A percentile compares a stretch with the other conserved stretches of the same genome.
Evolutionary conservation across 139 green algal genomes (phyloP).

Genomic region (Chlamydomonas sp.): DNA sequence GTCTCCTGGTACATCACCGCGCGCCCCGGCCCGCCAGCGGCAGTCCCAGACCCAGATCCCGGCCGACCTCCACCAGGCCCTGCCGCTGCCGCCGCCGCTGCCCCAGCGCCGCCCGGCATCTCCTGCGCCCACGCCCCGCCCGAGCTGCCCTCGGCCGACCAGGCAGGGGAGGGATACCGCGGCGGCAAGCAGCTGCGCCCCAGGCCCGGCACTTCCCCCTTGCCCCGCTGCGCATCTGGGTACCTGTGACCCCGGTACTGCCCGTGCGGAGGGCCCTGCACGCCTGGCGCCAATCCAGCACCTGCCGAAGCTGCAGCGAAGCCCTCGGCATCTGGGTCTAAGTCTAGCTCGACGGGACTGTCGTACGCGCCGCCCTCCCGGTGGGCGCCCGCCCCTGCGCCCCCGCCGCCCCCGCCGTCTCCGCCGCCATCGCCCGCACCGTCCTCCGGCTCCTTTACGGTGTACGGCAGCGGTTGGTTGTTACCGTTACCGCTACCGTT

Average conservation of each 20-base stretch:
- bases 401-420: too few species aligned
- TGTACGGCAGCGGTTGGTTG: background rate
- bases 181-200: background rate
- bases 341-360: background rate
- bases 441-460: background rate
- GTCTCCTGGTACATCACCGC: conserved; percentile 29
- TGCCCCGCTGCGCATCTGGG: too few species aligned
- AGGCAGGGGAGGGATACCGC: background rate
- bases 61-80: too few species aligned
- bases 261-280: too few species aligned
- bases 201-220: too few species aligned
- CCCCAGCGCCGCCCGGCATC: background rate
- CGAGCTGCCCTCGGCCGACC: background rate
- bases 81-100: background rate
- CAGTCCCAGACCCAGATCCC: too few species aligned
- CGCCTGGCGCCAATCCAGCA: background rate
- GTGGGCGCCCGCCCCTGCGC: too few species aligned
- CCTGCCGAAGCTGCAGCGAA: background rate
- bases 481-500: background rate
- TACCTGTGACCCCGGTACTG: too few species aligned
- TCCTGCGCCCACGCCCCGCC: background rate
- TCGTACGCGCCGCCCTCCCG: background rate
- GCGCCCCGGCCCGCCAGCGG: background rate
- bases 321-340: background rate
- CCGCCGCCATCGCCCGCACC: background rate